Conservation (phyloP, 2,329 filamentous ascomycete genomes). For the Aspergillus fischeri region DNA sequence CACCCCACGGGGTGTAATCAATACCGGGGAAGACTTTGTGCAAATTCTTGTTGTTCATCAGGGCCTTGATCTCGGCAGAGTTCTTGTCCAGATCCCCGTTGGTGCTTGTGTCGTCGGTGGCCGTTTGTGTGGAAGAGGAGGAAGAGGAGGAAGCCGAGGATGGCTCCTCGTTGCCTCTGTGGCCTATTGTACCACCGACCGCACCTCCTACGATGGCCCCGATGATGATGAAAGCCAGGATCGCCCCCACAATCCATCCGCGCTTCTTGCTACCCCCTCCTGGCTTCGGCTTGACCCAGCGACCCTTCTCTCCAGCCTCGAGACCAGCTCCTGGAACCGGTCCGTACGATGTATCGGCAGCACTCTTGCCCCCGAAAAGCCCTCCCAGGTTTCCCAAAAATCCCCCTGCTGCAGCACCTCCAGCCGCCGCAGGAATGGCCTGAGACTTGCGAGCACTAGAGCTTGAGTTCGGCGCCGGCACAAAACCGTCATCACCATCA, state of each 20-base stretch:
- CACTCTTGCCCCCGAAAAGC: conserved; percentile 39
- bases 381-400: conserved; percentile 42
- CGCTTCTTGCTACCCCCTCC: conserved; percentile 61
- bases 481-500: conserved; percentile 81
- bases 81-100: conserved; percentile 71
- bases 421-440: conserved; percentile 43
- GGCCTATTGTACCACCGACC: conserved; percentile 67
- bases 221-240: conserved; percentile 62
- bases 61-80: conserved; percentile 71
- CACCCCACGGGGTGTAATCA: conserved; percentile 89
- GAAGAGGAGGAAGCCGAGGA: conserved; percentile 12
- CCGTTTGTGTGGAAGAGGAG: conserved; percentile 45
- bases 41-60: conserved; percentile 75
- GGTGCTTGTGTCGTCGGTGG: conserved; percentile 54
- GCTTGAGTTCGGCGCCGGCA: conserved; percentile 39
- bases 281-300: conserved; percentile 57
- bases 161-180: conserved; percentile 42
- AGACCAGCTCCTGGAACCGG: conserved; percentile 44
- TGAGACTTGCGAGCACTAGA: conserved; percentile 4
- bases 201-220: conserved; percentile 70
- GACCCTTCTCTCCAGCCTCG: conserved; percentile 56
- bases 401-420: conserved; percentile 41
- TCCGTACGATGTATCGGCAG: conserved; percentile 51
- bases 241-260: conserved; percentile 64
- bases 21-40: conserved; percentile 94